Conservation (phyloP, 2,329 filamentous ascomycete genomes). For the Diaporthe destruens region DNA sequence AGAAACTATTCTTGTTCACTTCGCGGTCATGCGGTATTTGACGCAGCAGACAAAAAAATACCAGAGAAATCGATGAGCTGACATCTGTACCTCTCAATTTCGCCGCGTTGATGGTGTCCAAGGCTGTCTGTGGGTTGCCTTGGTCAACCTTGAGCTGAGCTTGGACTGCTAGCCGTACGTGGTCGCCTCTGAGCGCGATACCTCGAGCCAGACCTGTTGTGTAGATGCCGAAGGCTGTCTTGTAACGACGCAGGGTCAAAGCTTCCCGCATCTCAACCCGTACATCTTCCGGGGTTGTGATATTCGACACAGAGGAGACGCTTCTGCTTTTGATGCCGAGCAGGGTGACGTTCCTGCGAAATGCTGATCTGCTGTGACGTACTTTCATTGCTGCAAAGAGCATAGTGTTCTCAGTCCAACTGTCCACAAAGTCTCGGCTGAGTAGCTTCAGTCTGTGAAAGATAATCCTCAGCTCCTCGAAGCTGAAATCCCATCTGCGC, state of each 20-base stretch:
- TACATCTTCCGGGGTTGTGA: slow-evolving; percentile 15
- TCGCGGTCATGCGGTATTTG: slow-evolving; percentile 47
- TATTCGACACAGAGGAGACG: slow-evolving; percentile 11
- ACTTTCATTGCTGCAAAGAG: slow-evolving; percentile 30
- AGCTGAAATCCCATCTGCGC: slow-evolving; percentile 54
- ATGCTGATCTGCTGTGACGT: slow-evolving; percentile 9
- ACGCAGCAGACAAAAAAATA: slow-evolving; percentile 55
- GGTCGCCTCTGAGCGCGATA: slow-evolving; percentile 55
- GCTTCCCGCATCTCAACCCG: slow-evolving; percentile 40
- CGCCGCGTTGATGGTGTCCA: slow-evolving; percentile 56
- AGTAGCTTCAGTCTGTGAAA: slow-evolving; percentile 51
- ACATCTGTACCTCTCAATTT: slow-evolving; percentile 58
- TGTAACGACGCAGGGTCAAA: slow-evolving; percentile 26
- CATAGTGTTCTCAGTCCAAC: slow-evolving; percentile 52
- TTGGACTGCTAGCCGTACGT: slow-evolving; percentile 62
- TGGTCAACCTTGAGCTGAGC: slow-evolving; percentile 54
- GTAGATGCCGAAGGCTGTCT: slow-evolving; percentile 52
- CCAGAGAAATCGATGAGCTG: slow-evolving; percentile 54
- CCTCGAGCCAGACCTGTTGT: slow-evolving; percentile 50
- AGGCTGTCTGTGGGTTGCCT: slow-evolving; percentile 50
- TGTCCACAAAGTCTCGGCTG: slow-evolving; percentile 51
- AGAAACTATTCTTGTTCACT: slow-evolving; percentile 42
- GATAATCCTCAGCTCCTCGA: slow-evolving; percentile 51
- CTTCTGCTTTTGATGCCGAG: slow-evolving; percentile 25
- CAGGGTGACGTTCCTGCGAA: slow-evolving; percentile 31